Evolutionary conservation across 2,329 filamentous ascomycete species (phyloP), one percentile per base, ranked within the genome.

Genomic region (Colletotrichum sp.): DNA sequence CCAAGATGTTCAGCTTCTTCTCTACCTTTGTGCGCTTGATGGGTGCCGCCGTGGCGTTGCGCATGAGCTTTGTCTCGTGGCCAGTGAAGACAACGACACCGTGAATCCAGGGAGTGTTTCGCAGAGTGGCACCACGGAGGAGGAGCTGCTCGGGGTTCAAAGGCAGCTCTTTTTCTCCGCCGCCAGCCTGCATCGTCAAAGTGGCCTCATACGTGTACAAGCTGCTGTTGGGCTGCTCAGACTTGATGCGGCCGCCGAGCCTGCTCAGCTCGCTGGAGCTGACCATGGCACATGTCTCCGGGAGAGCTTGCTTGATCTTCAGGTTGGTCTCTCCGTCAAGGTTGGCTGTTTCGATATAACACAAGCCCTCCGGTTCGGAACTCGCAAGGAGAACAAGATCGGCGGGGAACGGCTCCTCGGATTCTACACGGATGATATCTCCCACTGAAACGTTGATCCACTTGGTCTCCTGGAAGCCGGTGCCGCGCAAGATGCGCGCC

Each of bases 1-100:
- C 98, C 77, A 98, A 94, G 80, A 93, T 91, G 84, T 99, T 99
- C 79, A 99, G 94, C 88, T 97, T 94, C 77, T 93, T 92, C 85
- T 99, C 97, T 8, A 99, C 96, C 79, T 96, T 96, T 43, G 97
- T 99, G 72, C 96, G 94, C 88, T 99, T 99, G 87, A 99, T 99
- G 7, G 97, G 97, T 2, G 97, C 94, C 6, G 96, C 96, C 4
- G 96, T 99, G 21, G 97, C 97, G 83, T 99, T 99, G 79, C 97
- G 93, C 97, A 99, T 98, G 77, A 99, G 90, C 86, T 99, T 99
- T 8, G 97, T 98, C 86, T 99, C 97, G 85, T 99, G 97, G 67
- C 97, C 97, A 4, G 95, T 98, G 81, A 98, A 99, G 18, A 99
- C 96, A 70, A 99, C 97, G 21, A 98, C 91, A 52, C 96, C 97